These are phyloP conservation scores for Yamadazyma songkhlaensis DNA, from an alignment of 1,139 yeast genomes.

Conservation along the genomic window DNA sequence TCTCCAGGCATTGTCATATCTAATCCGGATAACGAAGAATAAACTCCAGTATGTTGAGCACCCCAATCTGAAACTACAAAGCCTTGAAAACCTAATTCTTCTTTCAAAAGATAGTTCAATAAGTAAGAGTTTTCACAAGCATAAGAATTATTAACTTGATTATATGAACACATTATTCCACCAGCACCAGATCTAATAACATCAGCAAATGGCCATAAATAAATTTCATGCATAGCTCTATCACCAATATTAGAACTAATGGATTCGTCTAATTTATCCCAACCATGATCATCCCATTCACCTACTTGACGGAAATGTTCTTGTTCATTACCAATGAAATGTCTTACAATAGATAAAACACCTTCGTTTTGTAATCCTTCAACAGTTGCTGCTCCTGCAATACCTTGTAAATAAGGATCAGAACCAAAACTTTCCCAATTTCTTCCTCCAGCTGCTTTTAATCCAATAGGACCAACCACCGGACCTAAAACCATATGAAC, in stretches of 20 bases:
- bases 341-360: conserved; percentile 54
- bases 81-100: conserved; percentile 66
- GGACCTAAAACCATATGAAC: conserved; percentile 65
- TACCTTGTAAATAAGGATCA: conserved; percentile 62
- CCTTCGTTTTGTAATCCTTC: conserved; percentile 60
- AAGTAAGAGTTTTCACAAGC: conserved; percentile 62
- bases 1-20: conserved; percentile 74
- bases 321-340: conserved; percentile 61
- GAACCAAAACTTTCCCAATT: conserved; percentile 68
- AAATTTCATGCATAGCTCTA: conserved; percentile 60
- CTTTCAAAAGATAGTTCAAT: conserved; percentile 54
- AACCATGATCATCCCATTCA: conserved; percentile 49
- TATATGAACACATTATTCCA: conserved; percentile 61
- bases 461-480: conserved; percentile 61
- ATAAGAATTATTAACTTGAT: conserved; percentile 55
- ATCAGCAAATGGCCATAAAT: conserved; percentile 68
- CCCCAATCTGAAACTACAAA: conserved; percentile 69
- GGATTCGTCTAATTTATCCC: conserved; percentile 38
- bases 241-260: conserved; percentile 57
- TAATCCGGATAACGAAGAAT: conserved; percentile 56
- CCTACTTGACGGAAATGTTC: conserved; percentile 61
- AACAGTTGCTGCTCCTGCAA: conserved; percentile 51
- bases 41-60: conserved; percentile 58
- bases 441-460: conserved; percentile 62
- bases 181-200: conserved; percentile 60